Percentiles rank a stretch among this genome's conserved stretches.
Conservation (phyloP, 2,329 filamentous ascomycete species). For the Lecanoromycetidae sp. region DNA sequence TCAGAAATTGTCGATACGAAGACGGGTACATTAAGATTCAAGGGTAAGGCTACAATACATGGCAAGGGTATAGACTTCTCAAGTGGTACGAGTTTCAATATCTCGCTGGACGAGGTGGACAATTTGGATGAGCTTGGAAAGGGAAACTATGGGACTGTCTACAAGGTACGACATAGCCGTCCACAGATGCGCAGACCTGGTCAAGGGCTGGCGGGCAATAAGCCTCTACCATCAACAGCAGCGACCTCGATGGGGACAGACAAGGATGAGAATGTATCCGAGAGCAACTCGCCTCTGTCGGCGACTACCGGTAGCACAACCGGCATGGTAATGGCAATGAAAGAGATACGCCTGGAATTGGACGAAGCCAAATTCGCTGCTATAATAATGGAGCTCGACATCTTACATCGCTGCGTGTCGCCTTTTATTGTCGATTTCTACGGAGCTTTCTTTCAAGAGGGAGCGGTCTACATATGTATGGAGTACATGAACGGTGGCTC, state of each 20-base stretch:
- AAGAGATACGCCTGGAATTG: slow-evolving; percentile 88
- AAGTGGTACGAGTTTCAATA: slow-evolving; percentile 77
- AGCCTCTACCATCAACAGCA: slow-evolving; percentile 1
- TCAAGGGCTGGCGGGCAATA: slow-evolving; percentile 35
- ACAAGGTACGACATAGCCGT: slow-evolving; percentile 82
- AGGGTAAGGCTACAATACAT: slow-evolving; percentile 81
- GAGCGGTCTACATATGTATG: slow-evolving; percentile 97
- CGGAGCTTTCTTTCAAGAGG: slow-evolving; percentile 96
- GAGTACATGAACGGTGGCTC: slow-evolving; percentile 99
- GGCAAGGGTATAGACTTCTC: slow-evolving; percentile 85
- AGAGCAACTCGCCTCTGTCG: slow-evolving; percentile 23
- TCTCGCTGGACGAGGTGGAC: slow-evolving; percentile 91
- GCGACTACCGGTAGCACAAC: slow-evolving; percentile 40
- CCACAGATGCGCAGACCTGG: slow-evolving; percentile 50
- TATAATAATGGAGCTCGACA: slow-evolving; percentile 95
- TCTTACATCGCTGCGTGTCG: slow-evolving; percentile 85
- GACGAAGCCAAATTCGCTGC: slow-evolving; percentile 95
- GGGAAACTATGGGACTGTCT: slow-evolving; percentile 96
- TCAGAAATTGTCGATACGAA: slow-evolving; percentile 82
- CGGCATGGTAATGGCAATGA: slow-evolving; percentile 95
- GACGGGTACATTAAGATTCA: slow-evolving; percentile 82
- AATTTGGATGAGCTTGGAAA: slow-evolving; percentile 89
- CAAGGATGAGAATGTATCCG: slow-evolving; percentile 4
- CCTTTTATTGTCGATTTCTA: slow-evolving; percentile 99
- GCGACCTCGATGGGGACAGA: background rate